A percentile compares a stretch with the other conserved stretches of the same genome.
phyloP scores from a whole-genome alignment of 2,329 filamentous ascomycete species.

The Diaporthe batatas region DNA sequence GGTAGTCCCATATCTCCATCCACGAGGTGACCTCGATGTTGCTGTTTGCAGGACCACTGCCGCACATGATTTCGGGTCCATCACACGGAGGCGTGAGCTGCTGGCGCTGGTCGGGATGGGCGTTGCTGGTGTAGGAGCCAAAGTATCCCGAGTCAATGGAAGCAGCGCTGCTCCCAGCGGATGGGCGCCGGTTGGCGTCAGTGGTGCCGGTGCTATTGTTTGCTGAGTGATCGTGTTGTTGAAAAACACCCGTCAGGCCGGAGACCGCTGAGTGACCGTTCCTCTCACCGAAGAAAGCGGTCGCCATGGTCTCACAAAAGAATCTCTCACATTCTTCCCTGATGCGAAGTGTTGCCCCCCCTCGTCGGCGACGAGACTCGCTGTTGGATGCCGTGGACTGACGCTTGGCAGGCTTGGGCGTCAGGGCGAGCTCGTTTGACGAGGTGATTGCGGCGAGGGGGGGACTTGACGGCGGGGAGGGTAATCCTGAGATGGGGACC shows the following conservation, averaged over 20 bases:
- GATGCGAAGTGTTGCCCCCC: slow-evolving; percentile 96
- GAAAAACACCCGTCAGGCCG: slow-evolving; percentile 84
- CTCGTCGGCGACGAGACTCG: slow-evolving; percentile 69
- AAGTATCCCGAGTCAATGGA: slow-evolving; percentile 43
- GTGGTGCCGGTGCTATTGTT: slow-evolving; percentile 10
- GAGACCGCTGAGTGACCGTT: slow-evolving; percentile 81
- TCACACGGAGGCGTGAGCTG: slow-evolving; percentile 63
- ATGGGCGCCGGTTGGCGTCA: slow-evolving; percentile 37
- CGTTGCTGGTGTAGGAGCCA: slow-evolving; percentile 44
- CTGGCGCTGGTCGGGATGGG: slow-evolving; percentile 44
- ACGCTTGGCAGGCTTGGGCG: slow-evolving; percentile 66
- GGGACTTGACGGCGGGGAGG: slow-evolving; percentile 89
- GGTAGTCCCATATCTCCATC: slow-evolving; percentile 89
- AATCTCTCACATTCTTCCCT: slow-evolving; percentile 99
- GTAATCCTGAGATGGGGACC: slow-evolving; percentile 86
- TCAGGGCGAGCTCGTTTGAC: slow-evolving; percentile 75
- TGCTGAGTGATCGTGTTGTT: slow-evolving; percentile 46
- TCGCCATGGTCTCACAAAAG: slow-evolving; percentile 96
- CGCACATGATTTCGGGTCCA: slow-evolving; percentile 46
- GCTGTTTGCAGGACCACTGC: slow-evolving; percentile 48
- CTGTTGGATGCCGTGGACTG: slow-evolving; percentile 54
- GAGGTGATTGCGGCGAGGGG: slow-evolving; percentile 82
- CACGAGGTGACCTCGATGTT: slow-evolving; percentile 67
- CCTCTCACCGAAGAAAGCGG: slow-evolving; percentile 97
- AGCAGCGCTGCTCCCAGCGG: slow-evolving; percentile 34